phyloP scores from a whole-genome alignment of 106 monocot genomes.

The Dendrobium catenatum region DNA sequence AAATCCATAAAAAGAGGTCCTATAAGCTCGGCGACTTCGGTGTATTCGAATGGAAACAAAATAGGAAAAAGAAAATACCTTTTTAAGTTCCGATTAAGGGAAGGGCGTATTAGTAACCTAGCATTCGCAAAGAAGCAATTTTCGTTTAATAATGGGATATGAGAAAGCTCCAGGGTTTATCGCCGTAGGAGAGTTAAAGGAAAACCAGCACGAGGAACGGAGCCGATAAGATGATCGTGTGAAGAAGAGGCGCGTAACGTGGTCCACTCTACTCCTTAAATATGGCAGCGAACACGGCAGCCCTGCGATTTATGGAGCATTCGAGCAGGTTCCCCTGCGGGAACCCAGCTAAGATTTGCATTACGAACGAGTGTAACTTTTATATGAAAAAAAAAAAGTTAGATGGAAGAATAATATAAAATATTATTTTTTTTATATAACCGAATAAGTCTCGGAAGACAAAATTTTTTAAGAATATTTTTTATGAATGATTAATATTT shows the following conservation, averaged over 20 bases:
- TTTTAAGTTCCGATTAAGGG: not conserved
- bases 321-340: too few species aligned
- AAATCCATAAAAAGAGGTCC: not conserved
- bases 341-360: too few species aligned
- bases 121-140: not conserved
- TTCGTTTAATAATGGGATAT: not conserved
- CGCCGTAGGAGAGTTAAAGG: not conserved
- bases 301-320: too few species aligned
- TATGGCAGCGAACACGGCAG: not conserved
- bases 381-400: too few species aligned
- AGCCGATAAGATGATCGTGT: not conserved
- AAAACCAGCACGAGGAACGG: not conserved
- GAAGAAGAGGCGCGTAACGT: not conserved
- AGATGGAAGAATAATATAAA: too few species aligned
- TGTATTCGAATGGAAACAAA: not conserved
- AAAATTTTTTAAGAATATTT: too few species aligned
- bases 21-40: too few species aligned
- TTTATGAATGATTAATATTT: too few species aligned
- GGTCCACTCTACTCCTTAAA: not conserved
- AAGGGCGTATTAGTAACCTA: not conserved
- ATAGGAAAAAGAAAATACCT: not conserved
- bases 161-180: not conserved
- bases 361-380: too few species aligned
- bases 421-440: too few species aligned
- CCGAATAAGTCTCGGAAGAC: too few species aligned